phyloP scores from a whole-genome alignment of 1,284 basidiomycete genomes.

The Sporisorium reilianum region DNA sequence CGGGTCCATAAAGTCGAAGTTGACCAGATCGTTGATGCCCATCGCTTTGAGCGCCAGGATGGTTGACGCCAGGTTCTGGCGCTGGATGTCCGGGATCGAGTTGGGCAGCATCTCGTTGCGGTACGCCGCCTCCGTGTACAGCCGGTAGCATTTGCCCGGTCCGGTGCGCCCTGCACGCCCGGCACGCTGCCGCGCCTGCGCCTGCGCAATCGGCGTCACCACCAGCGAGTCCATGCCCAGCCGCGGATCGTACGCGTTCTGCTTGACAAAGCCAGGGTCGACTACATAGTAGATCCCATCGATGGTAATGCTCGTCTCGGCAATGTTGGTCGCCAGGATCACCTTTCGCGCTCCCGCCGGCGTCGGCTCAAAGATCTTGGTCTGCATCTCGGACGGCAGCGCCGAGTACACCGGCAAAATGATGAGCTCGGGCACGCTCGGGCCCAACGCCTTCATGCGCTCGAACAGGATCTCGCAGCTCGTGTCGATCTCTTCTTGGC shows the following conservation, averaged over 20 bases:
- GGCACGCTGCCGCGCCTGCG: slow-evolving; percentile 92
- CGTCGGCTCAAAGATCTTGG: slow-evolving; percentile 95
- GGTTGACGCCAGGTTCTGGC: slow-evolving; percentile 90
- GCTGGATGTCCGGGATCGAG: slow-evolving; percentile 96
- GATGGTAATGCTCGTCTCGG: slow-evolving; percentile 97
- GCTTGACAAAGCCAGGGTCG: slow-evolving; percentile 98
- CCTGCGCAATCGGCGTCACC: slow-evolving; percentile 98
- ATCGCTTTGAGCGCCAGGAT: slow-evolving; percentile 97
- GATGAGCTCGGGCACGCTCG: slow-evolving; percentile 94
- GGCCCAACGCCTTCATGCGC: slow-evolving; percentile 96
- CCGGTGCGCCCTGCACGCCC: slow-evolving; percentile 97
- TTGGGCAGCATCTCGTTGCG: slow-evolving; percentile 99
- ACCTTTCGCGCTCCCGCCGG: slow-evolving; percentile 96
- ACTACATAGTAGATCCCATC: slow-evolving; percentile 98
- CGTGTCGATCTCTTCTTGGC: slow-evolving; percentile 97
- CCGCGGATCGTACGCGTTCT: slow-evolving; percentile 97
- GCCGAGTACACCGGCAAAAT: slow-evolving; percentile 98
- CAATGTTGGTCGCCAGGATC: slow-evolving; percentile 98
- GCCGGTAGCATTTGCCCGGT: slow-evolving; percentile 96
- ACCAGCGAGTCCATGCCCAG: slow-evolving; percentile 98
- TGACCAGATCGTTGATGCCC: slow-evolving; percentile 97
- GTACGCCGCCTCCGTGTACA: slow-evolving; percentile 97
- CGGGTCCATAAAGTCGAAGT: slow-evolving; percentile 99
- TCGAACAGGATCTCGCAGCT: slow-evolving; percentile 96
- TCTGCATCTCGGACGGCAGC: slow-evolving; percentile 96